Conservation (phyloP, 495 filamentous ascomycete genomes). For the Opeltia flavorubescens region DNA sequence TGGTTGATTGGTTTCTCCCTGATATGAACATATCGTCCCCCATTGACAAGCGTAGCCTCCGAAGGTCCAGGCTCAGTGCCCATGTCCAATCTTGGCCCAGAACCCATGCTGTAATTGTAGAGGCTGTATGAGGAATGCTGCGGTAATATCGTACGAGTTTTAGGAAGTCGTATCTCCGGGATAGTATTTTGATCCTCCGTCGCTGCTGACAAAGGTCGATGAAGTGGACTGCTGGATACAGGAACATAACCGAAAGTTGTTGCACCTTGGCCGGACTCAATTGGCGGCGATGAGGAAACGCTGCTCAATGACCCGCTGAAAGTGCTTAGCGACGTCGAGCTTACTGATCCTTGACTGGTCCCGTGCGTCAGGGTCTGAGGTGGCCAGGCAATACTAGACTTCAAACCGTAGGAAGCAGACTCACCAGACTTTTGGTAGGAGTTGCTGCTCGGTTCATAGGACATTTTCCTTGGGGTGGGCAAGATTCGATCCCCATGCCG, state of each 20-base stretch:
- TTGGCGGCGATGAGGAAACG: neutral
- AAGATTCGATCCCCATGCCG: slow-evolving; percentile 21
- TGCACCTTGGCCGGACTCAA: neutral
- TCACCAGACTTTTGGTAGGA: neutral
- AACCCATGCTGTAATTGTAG: slow-evolving; percentile 26
- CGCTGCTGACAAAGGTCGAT: neutral
- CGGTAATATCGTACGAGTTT: neutral
- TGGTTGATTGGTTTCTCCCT: slow-evolving; percentile 5
- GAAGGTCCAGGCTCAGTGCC: slow-evolving; percentile 6
- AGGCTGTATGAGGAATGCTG: slow-evolving; percentile 12
- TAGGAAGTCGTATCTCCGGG: too few species aligned
- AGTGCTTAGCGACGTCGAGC: neutral
- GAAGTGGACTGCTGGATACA: neutral
- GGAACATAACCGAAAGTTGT: neutral
- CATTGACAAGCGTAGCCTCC: slow-evolving; percentile 22
- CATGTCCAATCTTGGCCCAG: slow-evolving; percentile 13
- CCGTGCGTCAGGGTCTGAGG: neutral
- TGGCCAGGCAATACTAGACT: slow-evolving; percentile 1
- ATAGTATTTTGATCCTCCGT: neutral
- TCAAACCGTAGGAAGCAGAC: neutral
- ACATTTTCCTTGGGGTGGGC: slow-evolving; percentile 21
- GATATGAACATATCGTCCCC: slow-evolving; percentile 25
- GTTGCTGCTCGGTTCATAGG: neutral
- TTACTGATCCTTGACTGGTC: slow-evolving; percentile 1
- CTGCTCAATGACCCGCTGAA: neutral